Base-by-base conservation (phyloP, 306 rosid genomes). In the Corylus heterophylla region DNA sequence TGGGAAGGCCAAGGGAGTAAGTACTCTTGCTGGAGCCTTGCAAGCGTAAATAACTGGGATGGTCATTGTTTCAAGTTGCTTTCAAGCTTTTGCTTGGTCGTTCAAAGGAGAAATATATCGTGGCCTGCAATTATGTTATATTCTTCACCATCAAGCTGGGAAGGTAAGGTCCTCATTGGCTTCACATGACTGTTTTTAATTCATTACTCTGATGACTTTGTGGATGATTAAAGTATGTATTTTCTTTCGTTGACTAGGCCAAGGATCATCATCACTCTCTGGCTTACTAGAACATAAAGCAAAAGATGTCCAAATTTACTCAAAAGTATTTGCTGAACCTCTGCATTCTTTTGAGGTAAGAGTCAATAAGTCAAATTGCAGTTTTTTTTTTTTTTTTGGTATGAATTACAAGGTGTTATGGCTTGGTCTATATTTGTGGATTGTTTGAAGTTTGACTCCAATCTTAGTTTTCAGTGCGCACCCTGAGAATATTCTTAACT, bases 1-100 rank as follows among this genome's bases (percentile, higher is more conserved):
- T 68, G 89, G 97, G 64, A 92, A 89, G 80, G 71, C 87, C 37
- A 81, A 80, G 61, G 87, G 85, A 71, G 71, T 67, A 76, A 58
- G 70, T 80, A 27, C 81, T 44, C 77, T 45, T 75, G 76, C 71
- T 35, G 58, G 70, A 66, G 49, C 74, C 54, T 77, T 74, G 35
- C 31, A 78, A 49, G 49, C 45, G 18, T 66, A 64, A 72, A 29
- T 54, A 18, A 13, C 29, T 69, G 17, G 58, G 20, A 4, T 0
- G 58, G 63, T 54, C 11, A 42, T 44, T 35, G 20, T 12, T 66
- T 74, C 61, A 66, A n/a, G 78, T 17, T 66, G 59, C 54, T 80
- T 42, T 48, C 11, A 35, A 49, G 18, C 51, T 62, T 37, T 47
- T 4, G 51, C n/a, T 8, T 20, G 42, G 5, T 37, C 22, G 4